Base-by-base conservation (phyloP, 495 filamentous ascomycete genomes). In the Cryomyces minteri region DNA sequence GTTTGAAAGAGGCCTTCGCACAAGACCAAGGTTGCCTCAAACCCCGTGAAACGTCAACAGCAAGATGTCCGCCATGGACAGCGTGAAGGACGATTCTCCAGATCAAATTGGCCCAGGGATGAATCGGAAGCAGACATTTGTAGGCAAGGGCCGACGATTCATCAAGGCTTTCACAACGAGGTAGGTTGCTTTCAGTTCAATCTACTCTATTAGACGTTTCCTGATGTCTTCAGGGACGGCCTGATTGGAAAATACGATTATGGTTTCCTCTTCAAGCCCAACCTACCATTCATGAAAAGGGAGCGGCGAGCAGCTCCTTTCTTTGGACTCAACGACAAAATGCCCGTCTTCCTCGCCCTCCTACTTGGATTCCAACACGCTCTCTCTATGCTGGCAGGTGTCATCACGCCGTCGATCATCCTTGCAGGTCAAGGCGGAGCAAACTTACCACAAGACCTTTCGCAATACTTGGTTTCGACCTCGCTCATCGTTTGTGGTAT, bases 221-320 rank as follows among this genome's bases (percentile, higher is more conserved):
- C 40, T 41, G 25, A 41, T 29, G 4, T 9, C 2, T 2, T 12
- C 25, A 77, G 67, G 44, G 76, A 86, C 0, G 86, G 87, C 6
- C 68, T 94, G 31, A 58, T 94, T 48, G 87, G 87, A 32, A 67
- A 77, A 51, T 94, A 94, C 58, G 84, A 94, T 65, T 94, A 94
- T 73, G 77, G 63, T 40, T 76, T 74, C 58, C 66, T 82, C 12
- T 86, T 86, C 62, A 73, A 67, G 39, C 88, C 88, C 5, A 83
- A 84, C 46, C 57, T 94, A 9, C 88, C 87, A 4, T 94, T 92
- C 63, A 76, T 88, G 67, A 76, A 71, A 50, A 79, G 75, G 57
- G 54, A 68, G 1, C 67, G 67, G 34, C 63, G 68, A 49, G 66
- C 72, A 2, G 74, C 81, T 5, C 86, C 87, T 25, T 94, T 94